phyloP scores from a whole-genome alignment of 192 early-diverging fungal genomes.

The Spinellus fusiger region DNA sequence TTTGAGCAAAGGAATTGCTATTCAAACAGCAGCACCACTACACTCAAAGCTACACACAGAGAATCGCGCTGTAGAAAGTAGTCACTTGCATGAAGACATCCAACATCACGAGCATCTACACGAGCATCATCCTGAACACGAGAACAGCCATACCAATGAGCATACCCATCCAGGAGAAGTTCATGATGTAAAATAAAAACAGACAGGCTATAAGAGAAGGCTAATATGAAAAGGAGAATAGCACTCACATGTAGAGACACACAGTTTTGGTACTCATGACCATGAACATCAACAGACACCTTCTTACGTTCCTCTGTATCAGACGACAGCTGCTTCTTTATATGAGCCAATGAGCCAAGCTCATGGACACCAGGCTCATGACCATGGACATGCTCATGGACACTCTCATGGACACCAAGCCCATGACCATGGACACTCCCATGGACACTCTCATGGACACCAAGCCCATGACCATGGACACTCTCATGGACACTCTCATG shows the following conservation, averaged over 20 bases:
- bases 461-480: conserved; percentile 1
- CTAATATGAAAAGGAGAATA: no score
- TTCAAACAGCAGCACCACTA: conserved; percentile 1
- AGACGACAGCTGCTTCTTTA: no score
- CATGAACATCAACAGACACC: no score
- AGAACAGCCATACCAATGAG: not conserved
- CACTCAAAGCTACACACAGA: conserved; percentile 4
- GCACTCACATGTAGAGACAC: no score
- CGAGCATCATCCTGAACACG: conserved; percentile 12
- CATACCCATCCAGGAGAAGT: no score
- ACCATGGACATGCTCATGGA: conserved; percentile 8
- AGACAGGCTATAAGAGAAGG: no score
- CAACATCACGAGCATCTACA: conserved; percentile 15
- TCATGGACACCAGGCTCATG: conserved; percentile 21
- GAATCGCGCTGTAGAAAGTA: conserved; percentile 6
- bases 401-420: conserved; percentile 21
- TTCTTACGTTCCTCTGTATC: no score
- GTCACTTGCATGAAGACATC: conserved; percentile 16
- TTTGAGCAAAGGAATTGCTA: conserved; percentile 1
- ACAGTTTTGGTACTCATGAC: no score
- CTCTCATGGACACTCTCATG: not conserved
- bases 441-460: conserved; percentile 3
- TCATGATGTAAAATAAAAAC: no score
- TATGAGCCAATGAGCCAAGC: no score
- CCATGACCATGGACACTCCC: conserved; percentile 14